Percentiles rank a stretch among this genome's conserved stretches.
Conservation (phyloP, 306 rosid genomes). For the Rosa persica region DNA sequence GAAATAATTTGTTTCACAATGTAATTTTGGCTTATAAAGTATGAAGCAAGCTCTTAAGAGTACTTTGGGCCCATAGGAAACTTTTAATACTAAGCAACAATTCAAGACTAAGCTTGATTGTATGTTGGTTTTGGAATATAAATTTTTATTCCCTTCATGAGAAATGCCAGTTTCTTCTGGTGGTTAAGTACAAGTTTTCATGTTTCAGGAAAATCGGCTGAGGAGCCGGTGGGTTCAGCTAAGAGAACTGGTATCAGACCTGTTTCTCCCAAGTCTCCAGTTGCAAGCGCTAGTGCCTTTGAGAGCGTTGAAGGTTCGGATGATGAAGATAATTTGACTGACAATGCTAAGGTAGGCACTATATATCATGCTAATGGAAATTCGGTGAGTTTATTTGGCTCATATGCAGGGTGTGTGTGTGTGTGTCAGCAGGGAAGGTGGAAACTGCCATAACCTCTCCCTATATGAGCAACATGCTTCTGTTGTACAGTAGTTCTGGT, state of each 20-base stretch:
- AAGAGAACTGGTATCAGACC: slow-evolving; percentile 58
- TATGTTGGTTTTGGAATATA: neutral
- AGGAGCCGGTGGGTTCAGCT: slow-evolving; percentile 34
- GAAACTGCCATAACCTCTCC: neutral
- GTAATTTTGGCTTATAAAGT: neutral
- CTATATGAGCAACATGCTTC: neutral
- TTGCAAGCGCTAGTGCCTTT: slow-evolving; percentile 87
- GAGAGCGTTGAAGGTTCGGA: slow-evolving; percentile 95
- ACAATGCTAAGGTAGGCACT: slow-evolving; percentile 46
- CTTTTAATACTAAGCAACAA: neutral
- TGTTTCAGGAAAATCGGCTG: slow-evolving; percentile 62
- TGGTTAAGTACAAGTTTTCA: slow-evolving; percentile 16
- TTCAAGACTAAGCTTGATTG: neutral
- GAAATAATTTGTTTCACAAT: neutral
- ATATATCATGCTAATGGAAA: slow-evolving; percentile 65
- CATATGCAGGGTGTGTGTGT: neutral
- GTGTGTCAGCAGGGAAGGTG: neutral
- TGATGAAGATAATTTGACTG: slow-evolving; percentile 62
- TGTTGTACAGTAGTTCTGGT: neutral
- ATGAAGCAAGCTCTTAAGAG: neutral
- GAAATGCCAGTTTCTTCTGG: neutral
- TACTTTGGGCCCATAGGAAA: neutral
- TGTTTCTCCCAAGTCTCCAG: slow-evolving; percentile 89
- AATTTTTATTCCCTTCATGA: neutral
- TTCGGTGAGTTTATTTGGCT: slow-evolving; percentile 54